Evolutionary conservation across 352 stramenopile genomes (phyloP), one percentile per base, ranked within the genome.

Genomic region (Globisporangium recalcitrans): DNA sequence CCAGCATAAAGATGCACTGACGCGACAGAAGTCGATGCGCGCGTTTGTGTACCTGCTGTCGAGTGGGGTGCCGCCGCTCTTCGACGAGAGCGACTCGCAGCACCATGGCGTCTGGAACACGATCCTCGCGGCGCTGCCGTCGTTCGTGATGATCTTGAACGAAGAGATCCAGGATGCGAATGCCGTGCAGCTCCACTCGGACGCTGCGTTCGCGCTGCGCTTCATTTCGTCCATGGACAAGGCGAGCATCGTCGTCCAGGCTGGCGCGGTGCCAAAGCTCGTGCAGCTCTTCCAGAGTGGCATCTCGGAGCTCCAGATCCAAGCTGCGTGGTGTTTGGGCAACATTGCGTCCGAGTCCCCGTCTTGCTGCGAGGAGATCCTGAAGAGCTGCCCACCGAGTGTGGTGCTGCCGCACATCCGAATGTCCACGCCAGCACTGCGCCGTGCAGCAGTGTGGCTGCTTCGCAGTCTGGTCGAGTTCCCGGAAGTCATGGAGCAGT

Each of bases 171-270:
- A 64, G 10, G 78, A 90, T 60, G 69, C 78, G 24, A 85, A 74
- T 27, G 77, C 78, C 6, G 74, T 93, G 56, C 81, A 92, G 64
- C 64, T 91, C 52, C 86, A 95, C 60, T 92, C 84, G 72, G 86
- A 95, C 71, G 84, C 86, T 9, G 86, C 86, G 34, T 95, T 95
- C 58, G 84, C 86, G 46, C 67, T 95, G 59, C 82, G 86, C 34
- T 95, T 95, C 64, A 93, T 95, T 58, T 79, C 86, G 61, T 95
- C 86, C 36, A 95, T 95, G 86, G 86, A 95, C 69, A 92, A 92
- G 66, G 82, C 86, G 19, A 73, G 52, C 51, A 52, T 82, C 19
- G 80, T 95, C n/a, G 80, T 95, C 48, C 69, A 88, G 56, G 71
- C 77, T 0, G 86, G 86, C 32, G 84, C 81, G 0, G 77, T 93